Evolutionary conservation across 1,139 yeast species (phyloP).

Genomic region (Suhomyces coccinellae): DNA sequence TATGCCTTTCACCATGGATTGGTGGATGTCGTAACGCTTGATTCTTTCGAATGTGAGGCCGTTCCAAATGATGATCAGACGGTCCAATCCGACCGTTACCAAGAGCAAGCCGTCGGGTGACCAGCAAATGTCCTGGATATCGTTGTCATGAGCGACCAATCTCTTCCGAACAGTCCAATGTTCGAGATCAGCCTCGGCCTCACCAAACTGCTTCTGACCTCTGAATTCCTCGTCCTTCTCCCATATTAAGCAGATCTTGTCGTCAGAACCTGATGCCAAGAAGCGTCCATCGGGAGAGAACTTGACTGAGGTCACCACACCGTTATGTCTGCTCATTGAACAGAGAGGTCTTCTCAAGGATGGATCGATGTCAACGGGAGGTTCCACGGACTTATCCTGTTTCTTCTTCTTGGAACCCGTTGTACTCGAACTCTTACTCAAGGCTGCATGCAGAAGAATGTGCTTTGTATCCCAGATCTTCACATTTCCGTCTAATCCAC

Average conservation of each 20-base stretch:
- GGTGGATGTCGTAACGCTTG: conserved; percentile 88
- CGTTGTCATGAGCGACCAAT: conserved; percentile 94
- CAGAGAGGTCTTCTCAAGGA: conserved; percentile 61
- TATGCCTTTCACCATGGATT: conserved; percentile 93
- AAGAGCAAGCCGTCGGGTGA: conserved; percentile 89
- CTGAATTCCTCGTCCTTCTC: conserved; percentile 72
- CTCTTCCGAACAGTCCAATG: conserved; percentile 93
- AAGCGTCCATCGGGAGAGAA: conserved; percentile 91
- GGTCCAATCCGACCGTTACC: conserved; percentile 91
- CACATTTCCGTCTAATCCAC: conserved; percentile 93
- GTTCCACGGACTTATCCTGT: conserved; percentile 8
- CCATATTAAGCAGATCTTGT: conserved; percentile 88
- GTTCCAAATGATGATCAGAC: conserved; percentile 91
- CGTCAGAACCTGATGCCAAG: conserved; percentile 94
- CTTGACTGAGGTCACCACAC: conserved; percentile 90
- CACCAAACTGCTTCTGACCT: conserved; percentile 48
- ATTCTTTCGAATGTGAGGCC: conserved; percentile 89
- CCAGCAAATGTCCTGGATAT: conserved; percentile 97
- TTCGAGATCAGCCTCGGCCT: conserved; percentile 66
- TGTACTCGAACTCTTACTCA: conserved; percentile 1
- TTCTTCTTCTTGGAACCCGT: conserved; percentile 9
- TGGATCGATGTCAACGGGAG: conserved; percentile 17
- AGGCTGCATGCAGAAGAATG: conserved; percentile 36
- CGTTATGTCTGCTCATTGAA: conserved; percentile 83
- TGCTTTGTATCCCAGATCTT: conserved; percentile 83